Conservation (phyloP, 306 rosid species). For the Vigna hirtella region DNA sequence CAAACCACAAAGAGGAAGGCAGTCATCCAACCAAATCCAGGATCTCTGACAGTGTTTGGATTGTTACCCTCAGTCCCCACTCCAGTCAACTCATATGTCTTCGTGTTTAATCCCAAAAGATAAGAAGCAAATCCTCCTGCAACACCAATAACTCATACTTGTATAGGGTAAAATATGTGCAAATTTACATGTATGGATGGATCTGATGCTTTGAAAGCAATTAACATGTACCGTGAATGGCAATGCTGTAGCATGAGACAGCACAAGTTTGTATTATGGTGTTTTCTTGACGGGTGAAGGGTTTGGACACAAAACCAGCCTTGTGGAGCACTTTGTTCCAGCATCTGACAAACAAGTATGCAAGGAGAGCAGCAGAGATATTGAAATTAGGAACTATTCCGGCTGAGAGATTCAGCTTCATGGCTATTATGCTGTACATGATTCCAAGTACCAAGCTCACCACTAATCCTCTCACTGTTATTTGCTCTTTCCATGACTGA, state of each 20-base stretch:
- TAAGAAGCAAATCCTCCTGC: conserved; percentile 83
- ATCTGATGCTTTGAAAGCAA: not conserved
- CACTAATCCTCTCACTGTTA: conserved; percentile 64
- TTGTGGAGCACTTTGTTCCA: conserved; percentile 62
- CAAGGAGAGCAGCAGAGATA: conserved; percentile 78
- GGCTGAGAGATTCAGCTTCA: conserved; percentile 80
- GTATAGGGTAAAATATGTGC: not conserved
- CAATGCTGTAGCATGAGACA: conserved; percentile 75
- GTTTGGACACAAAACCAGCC: conserved; percentile 61
- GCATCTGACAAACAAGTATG: conserved; percentile 59
- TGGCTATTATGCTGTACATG: conserved; percentile 66
- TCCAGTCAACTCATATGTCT: conserved; percentile 72
- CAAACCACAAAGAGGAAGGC: conserved; percentile 69
- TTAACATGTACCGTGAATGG: conserved; percentile 59
- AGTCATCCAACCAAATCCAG: conserved; percentile 82
- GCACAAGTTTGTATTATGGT: conserved; percentile 80
- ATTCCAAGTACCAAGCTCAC: conserved; percentile 66
- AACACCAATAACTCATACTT: not conserved
- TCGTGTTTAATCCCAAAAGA: conserved; percentile 68
- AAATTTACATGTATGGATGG: not conserved
- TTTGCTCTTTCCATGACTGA: conserved; percentile 62
- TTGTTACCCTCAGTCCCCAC: conserved; percentile 64
- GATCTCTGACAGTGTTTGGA: conserved; percentile 56
- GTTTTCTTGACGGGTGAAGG: conserved; percentile 83
- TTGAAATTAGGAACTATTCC: conserved; percentile 76